Evolutionary conservation across 495 filamentous ascomycete genomes (phyloP).

Genomic region (Trichoderma reesei): DNA sequence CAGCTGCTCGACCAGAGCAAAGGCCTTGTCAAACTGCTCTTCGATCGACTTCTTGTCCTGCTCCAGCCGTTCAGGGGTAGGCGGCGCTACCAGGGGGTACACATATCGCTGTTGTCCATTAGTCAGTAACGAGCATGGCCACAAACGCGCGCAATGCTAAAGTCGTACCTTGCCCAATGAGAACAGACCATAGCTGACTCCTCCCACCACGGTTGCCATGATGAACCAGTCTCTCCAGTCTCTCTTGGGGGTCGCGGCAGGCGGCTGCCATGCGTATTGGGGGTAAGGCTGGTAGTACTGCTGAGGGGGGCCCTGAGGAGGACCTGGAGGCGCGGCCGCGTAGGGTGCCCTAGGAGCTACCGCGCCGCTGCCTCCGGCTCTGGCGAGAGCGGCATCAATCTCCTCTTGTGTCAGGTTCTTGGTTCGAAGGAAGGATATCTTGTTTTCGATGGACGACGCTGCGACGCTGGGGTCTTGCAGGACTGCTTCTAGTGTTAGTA

Average conservation of each 20-base stretch:
- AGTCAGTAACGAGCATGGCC: not conserved
- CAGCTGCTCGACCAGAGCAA: conserved; percentile 83
- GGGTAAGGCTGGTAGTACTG: conserved; percentile 56
- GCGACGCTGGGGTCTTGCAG: conserved; percentile 87
- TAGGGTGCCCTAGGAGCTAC: conserved; percentile 31
- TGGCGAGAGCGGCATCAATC: conserved; percentile 71
- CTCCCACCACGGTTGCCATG: conserved; percentile 84
- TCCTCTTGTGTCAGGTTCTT: conserved; percentile 97
- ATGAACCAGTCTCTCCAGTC: conserved; percentile 99
- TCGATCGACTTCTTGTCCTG: conserved; percentile 89
- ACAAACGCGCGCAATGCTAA: not conserved
- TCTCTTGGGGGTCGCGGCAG: conserved; percentile 63
- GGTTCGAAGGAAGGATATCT: conserved; percentile 84
- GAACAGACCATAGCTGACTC: conserved; percentile 80
- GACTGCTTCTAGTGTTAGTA: conserved; percentile 42
- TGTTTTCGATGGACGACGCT: conserved; percentile 84
- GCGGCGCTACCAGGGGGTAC: conserved; percentile 79
- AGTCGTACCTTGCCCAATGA: conserved; percentile 63
- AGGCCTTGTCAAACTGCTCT: conserved; percentile 82
- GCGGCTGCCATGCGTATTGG: conserved; percentile 54
- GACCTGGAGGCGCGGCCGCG: conserved; percentile 30
- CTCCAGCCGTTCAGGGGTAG: conserved; percentile 84
- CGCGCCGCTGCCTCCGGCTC: conserved; percentile 40
- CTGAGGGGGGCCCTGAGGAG: conserved; percentile 42
- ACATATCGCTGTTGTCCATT: conserved; percentile 61